These are phyloP conservation scores for Stylosanthes scabra DNA, from an alignment of 331 rosid species.

Conservation along the genomic window DNA sequence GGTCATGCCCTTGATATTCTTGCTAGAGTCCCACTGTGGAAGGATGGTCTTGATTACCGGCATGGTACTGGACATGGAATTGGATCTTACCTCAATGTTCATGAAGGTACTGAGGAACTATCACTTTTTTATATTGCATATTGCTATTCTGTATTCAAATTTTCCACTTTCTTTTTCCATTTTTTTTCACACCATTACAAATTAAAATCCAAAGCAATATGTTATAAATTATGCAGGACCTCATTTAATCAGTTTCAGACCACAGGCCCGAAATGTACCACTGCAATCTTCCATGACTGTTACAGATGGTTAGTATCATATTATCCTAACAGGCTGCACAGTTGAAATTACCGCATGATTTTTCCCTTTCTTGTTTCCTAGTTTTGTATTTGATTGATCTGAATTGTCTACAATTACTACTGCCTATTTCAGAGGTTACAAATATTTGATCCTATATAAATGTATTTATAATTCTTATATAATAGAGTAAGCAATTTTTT, in stretches of 20 bases:
- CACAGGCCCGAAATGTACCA: constrained; percentile 86
- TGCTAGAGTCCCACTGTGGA: constrained; percentile 97
- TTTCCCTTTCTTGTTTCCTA: constrained; percentile 22
- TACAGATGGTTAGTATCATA: constrained; percentile 78
- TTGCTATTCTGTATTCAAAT: constrained; percentile 22
- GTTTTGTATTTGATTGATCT: not conserved
- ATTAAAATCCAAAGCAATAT: constrained; percentile 23
- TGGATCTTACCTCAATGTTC: constrained; percentile 97
- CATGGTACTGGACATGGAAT: constrained; percentile 99
- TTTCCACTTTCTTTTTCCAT: not conserved
- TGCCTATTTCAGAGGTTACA: too few species aligned
- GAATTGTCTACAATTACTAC: too few species aligned
- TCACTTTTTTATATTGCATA: constrained; percentile 35
- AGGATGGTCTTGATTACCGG: constrained; percentile 94
- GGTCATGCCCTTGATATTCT: constrained; percentile 91
- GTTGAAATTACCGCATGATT: constrained; percentile 19
- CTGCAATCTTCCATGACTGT: constrained; percentile 93
- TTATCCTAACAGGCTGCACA: not conserved
- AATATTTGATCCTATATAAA: constrained; percentile 14
- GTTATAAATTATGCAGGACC: constrained; percentile 70
- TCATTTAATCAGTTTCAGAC: constrained; percentile 94
- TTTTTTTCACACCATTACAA: not conserved
- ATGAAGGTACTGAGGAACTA: constrained; percentile 71
- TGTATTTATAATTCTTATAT: too few species aligned
- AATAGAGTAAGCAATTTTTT: constrained; percentile 19